Percentiles rank a stretch among this genome's conserved stretches.
Conservation (phyloP, 345 rosid genomes). For the Euphorbia lathyris region DNA sequence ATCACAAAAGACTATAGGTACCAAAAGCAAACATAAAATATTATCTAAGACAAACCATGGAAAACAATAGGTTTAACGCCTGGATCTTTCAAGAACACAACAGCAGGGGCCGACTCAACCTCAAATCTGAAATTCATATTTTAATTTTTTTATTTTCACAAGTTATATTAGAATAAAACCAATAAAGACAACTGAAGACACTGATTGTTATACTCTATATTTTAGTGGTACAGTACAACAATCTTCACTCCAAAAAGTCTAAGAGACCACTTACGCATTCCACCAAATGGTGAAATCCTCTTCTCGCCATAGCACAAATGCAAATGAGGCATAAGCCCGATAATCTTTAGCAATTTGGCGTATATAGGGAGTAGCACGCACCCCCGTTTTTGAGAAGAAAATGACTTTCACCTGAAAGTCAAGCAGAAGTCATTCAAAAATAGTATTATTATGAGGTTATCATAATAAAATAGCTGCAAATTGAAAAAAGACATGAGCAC, state of each 20-base stretch:
- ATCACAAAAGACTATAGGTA: conserved; percentile 9
- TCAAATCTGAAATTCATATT: conserved; percentile 54
- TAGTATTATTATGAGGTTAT: conserved; percentile 6
- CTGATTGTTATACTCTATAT: background rate
- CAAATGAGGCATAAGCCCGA: conserved; percentile 73
- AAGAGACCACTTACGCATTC: conserved; percentile 60
- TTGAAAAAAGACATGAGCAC: background rate
- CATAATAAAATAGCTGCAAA: background rate
- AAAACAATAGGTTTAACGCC: conserved; percentile 83
- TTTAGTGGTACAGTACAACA: background rate
- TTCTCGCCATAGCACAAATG: conserved; percentile 77
- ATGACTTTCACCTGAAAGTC: conserved; percentile 71
- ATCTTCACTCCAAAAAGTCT: background rate
- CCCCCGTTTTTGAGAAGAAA: conserved; percentile 90
- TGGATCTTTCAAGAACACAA: conserved; percentile 79
- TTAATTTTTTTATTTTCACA: background rate
- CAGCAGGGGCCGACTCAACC: conserved; percentile 95
- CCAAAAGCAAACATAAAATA: conserved; percentile 8
- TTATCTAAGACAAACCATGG: conserved; percentile 49
- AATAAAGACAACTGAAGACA: background rate
- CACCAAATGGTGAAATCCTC: conserved; percentile 95
- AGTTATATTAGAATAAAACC: background rate
- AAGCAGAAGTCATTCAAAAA: conserved; percentile 16
- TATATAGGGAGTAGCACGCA: conserved; percentile 76
- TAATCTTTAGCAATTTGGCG: conserved; percentile 77